Conservation (phyloP, 179 eudicot species). For the Silene coronaria region DNA sequence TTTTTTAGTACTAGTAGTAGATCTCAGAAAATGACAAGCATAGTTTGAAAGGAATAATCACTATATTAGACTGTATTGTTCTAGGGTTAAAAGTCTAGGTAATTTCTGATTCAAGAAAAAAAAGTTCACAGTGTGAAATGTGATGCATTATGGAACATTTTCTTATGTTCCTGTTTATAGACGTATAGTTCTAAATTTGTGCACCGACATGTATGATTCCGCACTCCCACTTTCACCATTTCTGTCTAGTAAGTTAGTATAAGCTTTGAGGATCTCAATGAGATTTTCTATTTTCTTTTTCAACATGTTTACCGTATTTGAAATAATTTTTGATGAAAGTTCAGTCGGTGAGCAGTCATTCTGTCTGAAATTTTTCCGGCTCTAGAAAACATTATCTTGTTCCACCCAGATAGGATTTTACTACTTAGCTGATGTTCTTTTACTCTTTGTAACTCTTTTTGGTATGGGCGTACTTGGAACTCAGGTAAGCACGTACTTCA, state of each 20-base stretch:
- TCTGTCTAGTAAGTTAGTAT: not conserved
- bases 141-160: not conserved
- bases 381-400: not conserved
- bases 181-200: not conserved
- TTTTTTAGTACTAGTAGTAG: not conserved
- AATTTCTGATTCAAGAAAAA: not conserved
- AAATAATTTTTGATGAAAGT: not conserved
- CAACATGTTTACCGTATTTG: not conserved
- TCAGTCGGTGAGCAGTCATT: not conserved
- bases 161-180: not conserved
- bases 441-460: not conserved
- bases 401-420: not conserved
- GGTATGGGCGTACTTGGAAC: not conserved
- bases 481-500: not conserved
- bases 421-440: not conserved
- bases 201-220: too few species aligned
- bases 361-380: too few species aligned
- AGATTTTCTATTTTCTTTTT: not conserved
- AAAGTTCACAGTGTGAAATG: not conserved
- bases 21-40: not conserved
- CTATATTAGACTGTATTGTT: not conserved
- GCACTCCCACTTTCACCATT: not conserved
- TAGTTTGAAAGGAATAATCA: not conserved
- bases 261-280: not conserved
- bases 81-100: not conserved